These are phyloP conservation scores for Magnusiomyces tetraspermus DNA, from an alignment of 1,139 yeast species.

Conservation along the genomic window DNA sequence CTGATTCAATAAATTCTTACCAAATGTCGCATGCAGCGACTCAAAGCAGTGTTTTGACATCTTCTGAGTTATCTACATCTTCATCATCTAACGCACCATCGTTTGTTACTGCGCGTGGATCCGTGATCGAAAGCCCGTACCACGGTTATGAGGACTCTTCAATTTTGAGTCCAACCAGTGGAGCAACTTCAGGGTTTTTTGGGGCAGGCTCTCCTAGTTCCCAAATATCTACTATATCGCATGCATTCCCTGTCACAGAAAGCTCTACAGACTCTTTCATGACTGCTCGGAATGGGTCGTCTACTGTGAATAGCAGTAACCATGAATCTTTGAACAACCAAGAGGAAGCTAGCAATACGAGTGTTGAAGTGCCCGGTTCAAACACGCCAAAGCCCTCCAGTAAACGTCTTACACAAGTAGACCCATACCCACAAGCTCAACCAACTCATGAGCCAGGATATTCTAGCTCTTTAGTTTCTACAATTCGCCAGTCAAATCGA, in stretches of 20 bases:
- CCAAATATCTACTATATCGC: not conserved
- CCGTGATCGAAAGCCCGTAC: not conserved
- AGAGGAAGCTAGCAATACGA: not conserved
- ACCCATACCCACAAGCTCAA: not conserved
- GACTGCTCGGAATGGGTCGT: not conserved
- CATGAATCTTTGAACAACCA: not conserved
- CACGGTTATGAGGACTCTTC: not conserved
- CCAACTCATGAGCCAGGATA: not conserved
- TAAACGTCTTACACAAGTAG: not conserved
- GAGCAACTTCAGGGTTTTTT: not conserved
- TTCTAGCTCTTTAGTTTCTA: not conserved
- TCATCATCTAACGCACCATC: slow-evolving; percentile 5
- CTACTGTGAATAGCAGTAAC: not conserved
- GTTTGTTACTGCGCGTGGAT: slow-evolving; percentile 11
- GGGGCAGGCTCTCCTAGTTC: not conserved
- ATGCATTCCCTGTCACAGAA: not conserved
- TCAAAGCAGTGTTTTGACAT: not conserved
- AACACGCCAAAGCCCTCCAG: not conserved
- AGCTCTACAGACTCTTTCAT: not conserved
- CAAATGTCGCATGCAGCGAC: not conserved
- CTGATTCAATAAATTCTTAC: not conserved
- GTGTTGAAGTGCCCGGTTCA: not conserved
- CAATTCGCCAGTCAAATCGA: not conserved
- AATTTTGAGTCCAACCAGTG: not conserved
- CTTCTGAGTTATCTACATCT: slow-evolving; percentile 4